A percentile compares a stretch with the other conserved stretches of the same genome.
Conservation (phyloP, 805 yeast genomes). For the Debaryomyces hansenii region DNA sequence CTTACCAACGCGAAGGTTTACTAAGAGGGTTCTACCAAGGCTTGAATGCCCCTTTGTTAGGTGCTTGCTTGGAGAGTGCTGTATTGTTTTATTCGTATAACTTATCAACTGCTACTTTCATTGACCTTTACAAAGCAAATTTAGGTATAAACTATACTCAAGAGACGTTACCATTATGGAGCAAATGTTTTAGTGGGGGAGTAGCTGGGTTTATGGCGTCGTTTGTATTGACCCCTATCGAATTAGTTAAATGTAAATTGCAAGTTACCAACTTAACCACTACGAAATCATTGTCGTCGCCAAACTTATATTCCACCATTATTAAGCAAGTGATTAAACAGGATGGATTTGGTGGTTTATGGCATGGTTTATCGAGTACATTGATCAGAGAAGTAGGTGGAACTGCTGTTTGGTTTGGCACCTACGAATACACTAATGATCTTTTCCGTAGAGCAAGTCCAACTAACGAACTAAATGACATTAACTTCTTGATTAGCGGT, state of each 20-base stretch:
- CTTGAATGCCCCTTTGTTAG: conserved; percentile 75
- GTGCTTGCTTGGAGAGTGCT: conserved; percentile 90
- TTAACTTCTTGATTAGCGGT: conserved; percentile 71
- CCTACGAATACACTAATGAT: conserved; percentile 61
- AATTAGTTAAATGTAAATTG: conserved; percentile 80
- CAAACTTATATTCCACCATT: conserved; percentile 22
- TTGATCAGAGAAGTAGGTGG: conserved; percentile 83
- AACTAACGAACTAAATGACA: conserved; percentile 32
- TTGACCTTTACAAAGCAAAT: conserved; percentile 19
- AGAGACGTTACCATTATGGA: conserved; percentile 35
- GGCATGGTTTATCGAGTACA: conserved; percentile 88
- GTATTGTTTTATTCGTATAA: conserved; percentile 70
- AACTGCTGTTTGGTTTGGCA: conserved; percentile 92
- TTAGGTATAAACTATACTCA: conserved; percentile 16
- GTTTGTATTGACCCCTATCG: conserved; percentile 87
- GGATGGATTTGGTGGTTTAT: conserved; percentile 70
- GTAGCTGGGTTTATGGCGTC: conserved; percentile 81
- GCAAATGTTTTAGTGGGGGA: conserved; percentile 70
- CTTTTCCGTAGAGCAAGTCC: conserved; percentile 28
- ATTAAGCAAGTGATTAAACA: conserved; percentile 39
- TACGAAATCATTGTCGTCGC: conserved; percentile 29
- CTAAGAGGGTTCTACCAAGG: conserved; percentile 78
- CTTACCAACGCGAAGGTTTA: conserved; percentile 66
- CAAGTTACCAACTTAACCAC: conserved; percentile 56
- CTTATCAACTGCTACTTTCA: conserved; percentile 34